phyloP scores from a whole-genome alignment of 106 monocot species.

The Dendrobium chrysotoxum region DNA sequence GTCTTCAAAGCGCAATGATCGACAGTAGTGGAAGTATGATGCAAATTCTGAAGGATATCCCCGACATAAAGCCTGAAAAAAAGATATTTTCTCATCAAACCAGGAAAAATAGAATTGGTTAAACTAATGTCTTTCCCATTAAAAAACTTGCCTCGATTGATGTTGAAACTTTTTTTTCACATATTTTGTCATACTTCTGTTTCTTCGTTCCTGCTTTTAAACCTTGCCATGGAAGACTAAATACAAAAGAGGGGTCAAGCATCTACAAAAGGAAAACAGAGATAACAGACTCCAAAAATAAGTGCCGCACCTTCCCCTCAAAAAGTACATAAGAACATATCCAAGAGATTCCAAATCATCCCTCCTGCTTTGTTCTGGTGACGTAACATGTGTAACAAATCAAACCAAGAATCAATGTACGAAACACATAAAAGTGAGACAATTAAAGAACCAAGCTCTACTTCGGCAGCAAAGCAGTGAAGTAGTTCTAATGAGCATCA shows the following conservation, averaged over 20 bases:
- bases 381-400: not conserved
- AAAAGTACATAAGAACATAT: conserved; percentile 78
- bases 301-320: conserved; percentile 69
- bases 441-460: no score
- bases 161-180: conserved; percentile 73
- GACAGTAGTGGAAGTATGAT: conserved; percentile 77
- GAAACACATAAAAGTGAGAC: no score
- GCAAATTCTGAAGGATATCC: conserved; percentile 80
- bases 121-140: not conserved
- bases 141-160: conserved; percentile 53
- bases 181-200: conserved; percentile 76
- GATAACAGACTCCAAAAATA: not conserved
- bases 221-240: conserved; percentile 74
- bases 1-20: conserved; percentile 76
- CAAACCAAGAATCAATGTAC: not conserved
- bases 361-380: conserved; percentile 79
- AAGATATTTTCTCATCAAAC: not conserved
- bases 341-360: conserved; percentile 92
- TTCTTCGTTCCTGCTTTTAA: conserved; percentile 85
- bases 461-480: no score
- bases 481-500: no score
- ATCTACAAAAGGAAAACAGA: not conserved
- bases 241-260: conserved; percentile 8
- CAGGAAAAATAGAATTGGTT: conserved; percentile 8
- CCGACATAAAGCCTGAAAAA: conserved; percentile 49